These are phyloP conservation scores for Phoma sp. DNA, from an alignment of 2,329 filamentous ascomycete species.

Conservation along the genomic window DNA sequence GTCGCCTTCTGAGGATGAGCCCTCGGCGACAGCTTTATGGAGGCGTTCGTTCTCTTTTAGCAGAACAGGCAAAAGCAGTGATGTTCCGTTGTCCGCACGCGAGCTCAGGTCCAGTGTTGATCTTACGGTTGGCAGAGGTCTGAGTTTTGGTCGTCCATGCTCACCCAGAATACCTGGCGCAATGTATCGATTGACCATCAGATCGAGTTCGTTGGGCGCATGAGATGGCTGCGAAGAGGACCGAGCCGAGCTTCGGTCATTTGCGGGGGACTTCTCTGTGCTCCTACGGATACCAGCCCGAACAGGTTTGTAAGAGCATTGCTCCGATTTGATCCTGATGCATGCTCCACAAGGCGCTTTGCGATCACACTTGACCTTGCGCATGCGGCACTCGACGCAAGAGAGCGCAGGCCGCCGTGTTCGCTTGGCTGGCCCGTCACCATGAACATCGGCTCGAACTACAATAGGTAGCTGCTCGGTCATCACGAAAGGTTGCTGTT, in stretches of 20 bases:
- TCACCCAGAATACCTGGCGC: conserved; percentile 24
- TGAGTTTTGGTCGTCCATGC: conserved; percentile 10
- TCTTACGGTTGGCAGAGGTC: conserved; percentile 3
- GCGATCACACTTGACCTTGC: conserved; percentile 43
- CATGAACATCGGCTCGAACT: conserved; percentile 1
- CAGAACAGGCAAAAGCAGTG: conserved; percentile 3
- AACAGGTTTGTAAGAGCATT: conserved; percentile 33
- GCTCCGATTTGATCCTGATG: conserved; percentile 28
- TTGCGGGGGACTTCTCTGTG: conserved; percentile 1
- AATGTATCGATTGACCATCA: conserved; percentile 22
- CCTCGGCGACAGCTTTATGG: neutral
- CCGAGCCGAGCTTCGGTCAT: conserved; percentile 1
- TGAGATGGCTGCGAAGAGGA: neutral
- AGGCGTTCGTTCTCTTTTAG: conserved; percentile 8
- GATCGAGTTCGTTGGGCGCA: conserved; percentile 20
- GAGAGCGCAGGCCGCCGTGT: conserved; percentile 37
- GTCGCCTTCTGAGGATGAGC: neutral
- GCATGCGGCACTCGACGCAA: conserved; percentile 39
- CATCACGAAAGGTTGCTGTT: neutral
- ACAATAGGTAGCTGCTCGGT: conserved; percentile 2
- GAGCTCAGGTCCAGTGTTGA: conserved; percentile 3
- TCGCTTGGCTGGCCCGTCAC: conserved; percentile 30
- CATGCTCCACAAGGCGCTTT: conserved; percentile 37
- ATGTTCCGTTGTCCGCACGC: neutral
- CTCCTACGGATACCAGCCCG: conserved; percentile 7